Percentiles rank a stretch among this genome's conserved stretches.
Conservation (phyloP, 2,329 filamentous ascomycete genomes). For the Calonectria pteridis region DNA sequence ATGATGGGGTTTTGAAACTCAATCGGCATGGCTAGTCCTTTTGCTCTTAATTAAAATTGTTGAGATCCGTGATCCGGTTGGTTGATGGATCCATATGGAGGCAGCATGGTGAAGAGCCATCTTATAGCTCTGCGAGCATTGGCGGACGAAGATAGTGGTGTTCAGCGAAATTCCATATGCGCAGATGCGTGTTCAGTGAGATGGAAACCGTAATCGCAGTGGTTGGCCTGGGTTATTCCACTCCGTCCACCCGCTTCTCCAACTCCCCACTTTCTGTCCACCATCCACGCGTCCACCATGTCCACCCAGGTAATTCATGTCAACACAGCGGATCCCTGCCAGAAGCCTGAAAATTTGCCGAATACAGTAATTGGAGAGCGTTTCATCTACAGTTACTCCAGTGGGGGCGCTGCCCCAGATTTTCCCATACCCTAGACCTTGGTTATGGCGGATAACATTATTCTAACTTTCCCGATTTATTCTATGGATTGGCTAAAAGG, state of each 20-base stretch:
- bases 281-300: background rate
- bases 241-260: background rate
- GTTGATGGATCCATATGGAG: background rate
- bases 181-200: background rate
- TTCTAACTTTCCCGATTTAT: background rate
- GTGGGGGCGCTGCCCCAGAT: background rate
- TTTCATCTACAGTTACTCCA: background rate
- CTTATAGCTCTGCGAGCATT: background rate
- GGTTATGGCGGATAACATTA: background rate
- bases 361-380: background rate
- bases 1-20: conserved; percentile 21
- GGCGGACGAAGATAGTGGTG: background rate
- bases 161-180: too few species aligned
- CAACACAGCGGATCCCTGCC: background rate
- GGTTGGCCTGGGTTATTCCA: background rate
- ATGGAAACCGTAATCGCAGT: background rate
- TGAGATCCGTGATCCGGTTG: background rate
- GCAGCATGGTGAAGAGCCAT: background rate
- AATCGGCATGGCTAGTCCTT: background rate
- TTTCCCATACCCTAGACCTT: background rate
- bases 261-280: background rate
- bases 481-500: background rate
- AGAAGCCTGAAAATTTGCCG: background rate
- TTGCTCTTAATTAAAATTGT: background rate
- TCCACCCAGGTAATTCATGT: background rate